Percentiles rank a stretch among this genome's conserved stretches.
Conservation (phyloP, 208 protist species). For the Crithidia sp. region DNA sequence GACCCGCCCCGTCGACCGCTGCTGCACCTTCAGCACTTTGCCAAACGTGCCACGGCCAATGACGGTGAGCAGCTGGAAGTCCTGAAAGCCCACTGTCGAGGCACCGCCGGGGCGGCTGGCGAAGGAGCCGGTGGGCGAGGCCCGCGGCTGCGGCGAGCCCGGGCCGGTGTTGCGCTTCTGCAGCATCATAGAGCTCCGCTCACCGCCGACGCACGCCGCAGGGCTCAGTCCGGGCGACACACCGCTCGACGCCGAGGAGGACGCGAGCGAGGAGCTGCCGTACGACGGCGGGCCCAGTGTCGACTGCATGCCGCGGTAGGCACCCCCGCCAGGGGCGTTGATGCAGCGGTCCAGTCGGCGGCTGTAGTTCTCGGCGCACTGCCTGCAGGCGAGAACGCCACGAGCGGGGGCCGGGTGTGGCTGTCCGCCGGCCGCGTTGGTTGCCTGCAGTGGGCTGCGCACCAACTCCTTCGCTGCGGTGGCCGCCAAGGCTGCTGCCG, state of each 20-base stretch:
- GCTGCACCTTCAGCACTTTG: conserved; percentile 93
- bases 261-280: background rate
- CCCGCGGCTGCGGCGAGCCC: background rate
- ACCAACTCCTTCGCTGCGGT: background rate
- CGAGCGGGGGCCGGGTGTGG: conserved; percentile 9
- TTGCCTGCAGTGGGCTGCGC: background rate
- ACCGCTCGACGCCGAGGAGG: background rate
- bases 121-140: conserved; percentile 7
- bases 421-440: background rate
- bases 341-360: conserved; percentile 44
- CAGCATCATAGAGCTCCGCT: conserved; percentile 24
- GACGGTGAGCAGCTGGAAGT: conserved; percentile 91
- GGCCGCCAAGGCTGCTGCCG: background rate
- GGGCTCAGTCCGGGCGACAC: background rate
- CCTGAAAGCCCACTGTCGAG: conserved; percentile 51
- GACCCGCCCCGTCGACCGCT: conserved; percentile 52
- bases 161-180: conserved; percentile 15
- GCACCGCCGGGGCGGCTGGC: background rate
- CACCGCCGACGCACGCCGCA: conserved; percentile 19
- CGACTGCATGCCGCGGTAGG: conserved; percentile 37
- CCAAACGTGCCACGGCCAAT: conserved; percentile 94
- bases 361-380: conserved; percentile 73
- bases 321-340: conserved; percentile 25
- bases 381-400: conserved; percentile 46
- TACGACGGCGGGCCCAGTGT: conserved; percentile 5